These are phyloP conservation scores for Trametes villosa DNA, from an alignment of 768 basidiomycete species.

Conservation along the genomic window DNA sequence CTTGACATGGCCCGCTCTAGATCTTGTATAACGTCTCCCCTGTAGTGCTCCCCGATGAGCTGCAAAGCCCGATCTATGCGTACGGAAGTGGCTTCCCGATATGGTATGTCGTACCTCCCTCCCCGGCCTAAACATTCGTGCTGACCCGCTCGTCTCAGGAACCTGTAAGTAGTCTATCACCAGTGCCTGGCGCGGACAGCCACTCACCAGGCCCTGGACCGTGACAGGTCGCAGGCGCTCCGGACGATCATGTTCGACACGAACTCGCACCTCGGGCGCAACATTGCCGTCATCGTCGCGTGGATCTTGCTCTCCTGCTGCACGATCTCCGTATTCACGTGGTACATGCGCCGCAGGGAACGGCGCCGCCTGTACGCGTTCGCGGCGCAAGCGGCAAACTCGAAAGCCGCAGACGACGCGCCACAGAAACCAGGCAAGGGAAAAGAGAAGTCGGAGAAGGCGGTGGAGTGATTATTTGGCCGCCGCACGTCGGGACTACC, in stretches of 20 bases:
- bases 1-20: slow-evolving; percentile 11
- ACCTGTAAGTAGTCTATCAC: slow-evolving; percentile 20
- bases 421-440: slow-evolving; percentile 8
- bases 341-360: slow-evolving; percentile 23
- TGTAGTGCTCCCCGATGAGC: slow-evolving; percentile 35
- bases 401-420: background rate
- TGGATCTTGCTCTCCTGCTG: slow-evolving; percentile 36
- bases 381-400: background rate
- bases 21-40: slow-evolving; percentile 39
- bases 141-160: slow-evolving; percentile 19
- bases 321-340: slow-evolving; percentile 31
- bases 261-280: slow-evolving; percentile 34
- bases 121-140: background rate
- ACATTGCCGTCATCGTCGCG: slow-evolving; percentile 39
- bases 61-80: slow-evolving; percentile 33
- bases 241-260: slow-evolving; percentile 44
- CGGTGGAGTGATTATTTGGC: background rate
- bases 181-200: background rate
- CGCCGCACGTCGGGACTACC: background rate
- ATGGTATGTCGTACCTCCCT: slow-evolving; percentile 24
- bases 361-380: slow-evolving; percentile 4
- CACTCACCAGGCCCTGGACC: background rate
- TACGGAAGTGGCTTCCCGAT: slow-evolving; percentile 42
- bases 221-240: slow-evolving; percentile 36
- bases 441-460: slow-evolving; percentile 19